Percentiles rank a stretch among this genome's conserved stretches.
These are phyloP conservation scores for Fraxinus baroniana DNA, from an alignment of 305 asterid genomes.

Conservation along the genomic window DNA sequence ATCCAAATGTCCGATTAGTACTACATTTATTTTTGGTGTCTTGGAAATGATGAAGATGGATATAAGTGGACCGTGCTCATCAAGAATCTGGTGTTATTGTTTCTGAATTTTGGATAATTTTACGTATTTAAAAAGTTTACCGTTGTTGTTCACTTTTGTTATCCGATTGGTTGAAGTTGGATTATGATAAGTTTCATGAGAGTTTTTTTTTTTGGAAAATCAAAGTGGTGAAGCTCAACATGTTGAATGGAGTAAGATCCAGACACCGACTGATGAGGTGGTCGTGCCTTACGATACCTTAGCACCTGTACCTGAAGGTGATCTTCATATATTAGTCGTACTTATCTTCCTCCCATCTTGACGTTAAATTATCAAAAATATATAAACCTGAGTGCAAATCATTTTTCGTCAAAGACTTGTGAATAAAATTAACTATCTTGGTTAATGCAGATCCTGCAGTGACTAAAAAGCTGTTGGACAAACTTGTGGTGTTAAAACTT, in stretches of 20 bases:
- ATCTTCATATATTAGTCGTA: too few relatives aligned
- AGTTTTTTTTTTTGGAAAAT: slow-evolving; percentile 22
- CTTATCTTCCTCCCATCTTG: too few relatives aligned
- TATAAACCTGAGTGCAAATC: too few relatives aligned
- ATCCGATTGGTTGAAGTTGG: background rate
- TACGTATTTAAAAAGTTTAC: background rate
- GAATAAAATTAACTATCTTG: too few relatives aligned
- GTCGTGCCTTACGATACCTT: slow-evolving; percentile 90
- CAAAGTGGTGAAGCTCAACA: slow-evolving; percentile 86
- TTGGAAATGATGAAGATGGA: background rate
- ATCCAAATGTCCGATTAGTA: background rate
- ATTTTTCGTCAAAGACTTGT: too few relatives aligned
- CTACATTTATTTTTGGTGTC: background rate
- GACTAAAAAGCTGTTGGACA: too few relatives aligned
- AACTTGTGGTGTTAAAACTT: too few relatives aligned
- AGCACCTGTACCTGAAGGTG: slow-evolving; percentile 7
- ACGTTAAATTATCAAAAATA: too few relatives aligned
- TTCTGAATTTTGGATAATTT: slow-evolving; percentile 4
- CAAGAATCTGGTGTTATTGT: background rate
- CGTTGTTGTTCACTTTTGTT: background rate
- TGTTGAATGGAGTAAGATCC: slow-evolving; percentile 92
- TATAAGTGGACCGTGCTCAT: background rate
- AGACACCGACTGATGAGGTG: slow-evolving; percentile 94
- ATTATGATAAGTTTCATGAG: slow-evolving; percentile 11
- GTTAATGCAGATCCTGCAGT: too few relatives aligned